These are phyloP conservation scores for Starmerella etchellsii DNA, from an alignment of 805 yeast species.

Conservation along the genomic window DNA sequence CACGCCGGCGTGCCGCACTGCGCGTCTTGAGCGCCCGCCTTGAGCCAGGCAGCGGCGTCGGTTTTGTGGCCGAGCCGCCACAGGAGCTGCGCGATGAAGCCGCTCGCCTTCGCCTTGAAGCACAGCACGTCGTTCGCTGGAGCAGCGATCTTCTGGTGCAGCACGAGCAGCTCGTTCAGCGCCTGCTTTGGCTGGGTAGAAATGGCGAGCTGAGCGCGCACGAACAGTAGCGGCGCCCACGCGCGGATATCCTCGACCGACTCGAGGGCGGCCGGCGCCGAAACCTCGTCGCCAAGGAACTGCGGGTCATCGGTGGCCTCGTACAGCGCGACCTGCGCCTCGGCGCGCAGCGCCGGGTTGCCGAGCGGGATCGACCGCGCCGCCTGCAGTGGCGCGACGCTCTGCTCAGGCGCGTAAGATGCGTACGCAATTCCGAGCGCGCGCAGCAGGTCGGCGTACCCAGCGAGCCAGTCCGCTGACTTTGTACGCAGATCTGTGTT, in stretches of 20 bases:
- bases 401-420: constrained; percentile 11
- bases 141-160: constrained; percentile 18
- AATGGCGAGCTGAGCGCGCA: constrained; percentile 16
- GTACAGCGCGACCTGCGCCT: constrained; percentile 21
- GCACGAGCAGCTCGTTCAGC: constrained; percentile 12
- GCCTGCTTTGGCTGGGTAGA: neutral
- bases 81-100: constrained; percentile 19
- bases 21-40: constrained; percentile 11
- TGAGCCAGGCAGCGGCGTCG: constrained; percentile 18
- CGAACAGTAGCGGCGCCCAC: constrained; percentile 15
- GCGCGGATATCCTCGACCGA: neutral
- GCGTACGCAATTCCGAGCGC: constrained; percentile 21
- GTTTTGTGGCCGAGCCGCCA: constrained; percentile 21
- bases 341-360: constrained; percentile 16
- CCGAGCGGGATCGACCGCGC: constrained; percentile 24
- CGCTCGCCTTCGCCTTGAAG: constrained; percentile 16
- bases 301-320: constrained; percentile 4
- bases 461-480: constrained; percentile 24
- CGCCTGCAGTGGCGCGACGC: constrained; percentile 22
- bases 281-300: neutral
- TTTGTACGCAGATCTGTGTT: constrained; percentile 19
- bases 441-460: constrained; percentile 26
- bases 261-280: neutral
- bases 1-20: constrained; percentile 18
- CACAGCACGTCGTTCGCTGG: constrained; percentile 17